These are phyloP conservation scores for Trametes polyzona DNA, from an alignment of 1,284 basidiomycete species.

Conservation along the genomic window DNA sequence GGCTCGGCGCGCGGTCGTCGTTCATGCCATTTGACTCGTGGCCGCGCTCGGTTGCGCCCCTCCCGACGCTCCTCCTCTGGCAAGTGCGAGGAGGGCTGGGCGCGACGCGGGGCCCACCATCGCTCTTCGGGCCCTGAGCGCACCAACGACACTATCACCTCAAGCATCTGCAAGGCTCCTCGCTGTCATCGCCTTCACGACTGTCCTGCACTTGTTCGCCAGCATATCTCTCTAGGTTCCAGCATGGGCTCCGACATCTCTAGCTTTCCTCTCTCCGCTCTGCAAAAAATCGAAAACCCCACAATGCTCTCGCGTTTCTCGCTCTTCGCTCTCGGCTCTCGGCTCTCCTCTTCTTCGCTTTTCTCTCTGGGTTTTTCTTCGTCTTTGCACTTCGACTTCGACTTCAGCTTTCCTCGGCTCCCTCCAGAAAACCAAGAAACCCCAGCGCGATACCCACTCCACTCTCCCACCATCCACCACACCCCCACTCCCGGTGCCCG, in stretches of 20 bases:
- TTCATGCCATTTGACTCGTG: not conserved
- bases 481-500: not conserved
- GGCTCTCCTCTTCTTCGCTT: not conserved
- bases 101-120: not conserved
- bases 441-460: not conserved
- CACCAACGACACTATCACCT: too few relatives aligned
- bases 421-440: not conserved
- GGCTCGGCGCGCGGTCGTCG: conserved; percentile 2
- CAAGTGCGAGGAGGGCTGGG: not conserved
- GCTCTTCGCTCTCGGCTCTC: not conserved
- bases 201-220: not conserved
- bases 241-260: not conserved
- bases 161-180: not conserved
- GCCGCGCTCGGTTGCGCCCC: not conserved
- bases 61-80: not conserved
- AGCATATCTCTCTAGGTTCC: not conserved
- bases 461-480: not conserved
- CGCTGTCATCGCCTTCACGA: not conserved
- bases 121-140: not conserved
- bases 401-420: not conserved
- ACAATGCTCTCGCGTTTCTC: not conserved
- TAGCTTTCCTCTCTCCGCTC: not conserved
- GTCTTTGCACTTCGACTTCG: not conserved
- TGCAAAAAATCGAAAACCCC: too few relatives aligned
- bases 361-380: not conserved